Evolutionary conservation across 192 early-diverging fungal species (phyloP), one percentile per base, ranked within the genome.

Genomic region (Chytriomyces confervae): DNA sequence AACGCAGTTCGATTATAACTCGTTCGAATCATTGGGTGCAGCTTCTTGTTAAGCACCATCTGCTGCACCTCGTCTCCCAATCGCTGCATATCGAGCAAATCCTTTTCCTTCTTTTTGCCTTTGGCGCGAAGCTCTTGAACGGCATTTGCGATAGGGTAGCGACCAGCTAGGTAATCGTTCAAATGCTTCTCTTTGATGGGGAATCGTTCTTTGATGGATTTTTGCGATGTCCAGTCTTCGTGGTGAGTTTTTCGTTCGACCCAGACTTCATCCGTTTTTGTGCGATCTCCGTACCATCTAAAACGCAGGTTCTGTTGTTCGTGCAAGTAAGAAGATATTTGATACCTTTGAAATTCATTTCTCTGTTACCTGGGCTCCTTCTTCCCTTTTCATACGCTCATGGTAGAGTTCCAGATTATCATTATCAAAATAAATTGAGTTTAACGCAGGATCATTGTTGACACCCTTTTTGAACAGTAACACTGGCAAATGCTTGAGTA

Each of bases 221-320:
- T 80, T 72, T 95, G 93, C 48, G 95, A 95, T 48, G 92, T 92
- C 84, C 93, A 92, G 76, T 94, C 94, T 77, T 98, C 96, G 73
- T 93, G 92, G 86, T 98, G 96, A 5, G 96, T 98, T 84, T 98
- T 98, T 73, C 96, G 93, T 86, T 98, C 96, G 48, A 96, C 90
- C 85, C 95, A 98, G 75, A 98, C 93, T 75, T 94, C 92, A 50
- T 87, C 63, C 29, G 82, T 87, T 70, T 84, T 89, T 51, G 92
- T 89, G 88, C 92, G 92, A 64, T 90, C 89, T 50, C 96, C 95
- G 75, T 95, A 97, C 94, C 94, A 97, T 61, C 95, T 91, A 77
- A 96, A 81, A 63, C 96, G 93, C 57, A 97, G 90, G 57, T 77
- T 79, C 77, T 79, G 62, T 36, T 36, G n/a, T 43, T 7, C 18